Conservation (phyloP, 108 stramenopile species). For the Bacterosira constricta region DNA sequence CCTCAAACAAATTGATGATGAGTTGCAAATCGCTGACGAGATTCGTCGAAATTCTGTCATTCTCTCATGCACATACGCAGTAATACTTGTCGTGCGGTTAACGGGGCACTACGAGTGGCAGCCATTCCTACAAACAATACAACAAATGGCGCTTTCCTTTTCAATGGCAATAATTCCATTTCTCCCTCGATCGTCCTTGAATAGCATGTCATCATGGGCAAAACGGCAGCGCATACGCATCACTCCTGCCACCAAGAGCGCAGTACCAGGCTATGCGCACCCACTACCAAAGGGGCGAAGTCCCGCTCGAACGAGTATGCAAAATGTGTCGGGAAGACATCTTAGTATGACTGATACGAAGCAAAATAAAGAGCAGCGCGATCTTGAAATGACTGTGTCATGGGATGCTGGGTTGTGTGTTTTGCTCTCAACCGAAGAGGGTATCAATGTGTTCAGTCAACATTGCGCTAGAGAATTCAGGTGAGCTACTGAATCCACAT, state of each 20-base stretch:
- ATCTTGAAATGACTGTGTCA: slow-evolving; percentile 22
- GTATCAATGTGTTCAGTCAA: slow-evolving; percentile 39
- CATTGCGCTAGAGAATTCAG: slow-evolving; percentile 57
- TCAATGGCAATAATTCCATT: slow-evolving; percentile 49
- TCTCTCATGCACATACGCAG: slow-evolving; percentile 26
- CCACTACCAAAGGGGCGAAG: slow-evolving; percentile 15
- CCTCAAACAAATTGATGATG: slow-evolving; percentile 39
- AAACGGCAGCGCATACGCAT: slow-evolving; percentile 9
- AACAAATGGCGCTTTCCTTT: slow-evolving; percentile 48
- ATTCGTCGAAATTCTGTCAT: slow-evolving; percentile 38
- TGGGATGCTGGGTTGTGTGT: slow-evolving; percentile 53
- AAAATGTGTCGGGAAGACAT: not conserved
- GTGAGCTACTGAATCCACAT: not conserved
- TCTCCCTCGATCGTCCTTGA: slow-evolving; percentile 11
- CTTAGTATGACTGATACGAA: not conserved
- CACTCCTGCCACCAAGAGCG: slow-evolving; percentile 16
- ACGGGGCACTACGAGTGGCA: slow-evolving; percentile 27
- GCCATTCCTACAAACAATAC: slow-evolving; percentile 40
- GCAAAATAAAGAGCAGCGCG: not conserved
- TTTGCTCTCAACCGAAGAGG: slow-evolving; percentile 45
- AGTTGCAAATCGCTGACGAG: slow-evolving; percentile 36
- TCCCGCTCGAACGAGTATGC: not conserved
- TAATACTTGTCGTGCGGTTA: slow-evolving; percentile 26
- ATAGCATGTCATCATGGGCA: slow-evolving; percentile 10
- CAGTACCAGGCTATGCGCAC: slow-evolving; percentile 45